Evolutionary conservation across 768 basidiomycete genomes (phyloP), one percentile per base, ranked within the genome.

Genomic region (Tulasnella sp.): DNA sequence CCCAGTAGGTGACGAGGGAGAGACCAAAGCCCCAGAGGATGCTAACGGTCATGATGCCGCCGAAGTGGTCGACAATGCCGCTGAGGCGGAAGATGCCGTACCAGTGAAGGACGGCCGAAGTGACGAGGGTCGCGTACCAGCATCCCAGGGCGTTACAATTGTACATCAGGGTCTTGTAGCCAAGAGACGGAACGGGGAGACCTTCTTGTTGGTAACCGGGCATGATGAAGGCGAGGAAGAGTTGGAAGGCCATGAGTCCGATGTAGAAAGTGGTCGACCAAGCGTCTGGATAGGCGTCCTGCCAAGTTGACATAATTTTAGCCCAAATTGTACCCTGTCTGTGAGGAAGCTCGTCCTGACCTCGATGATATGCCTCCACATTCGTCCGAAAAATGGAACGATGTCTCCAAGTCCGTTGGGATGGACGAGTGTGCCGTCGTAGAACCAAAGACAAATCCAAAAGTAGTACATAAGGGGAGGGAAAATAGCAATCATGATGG

Each of bases 391-490:
- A 83, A 95, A 95, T 0, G 95, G 94, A 73, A 83, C 75, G 44
- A 95, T 84, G 72, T 92, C 91, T 34, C 86, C 87, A 35, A 86
- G 73, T 8, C 90, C 90, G 16, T 80, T 81, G 0, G 94, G 95
- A 75, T 84, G 80, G 8, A 90, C 86, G 40, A 95, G 82, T 75
- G 86, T 85, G 47, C 97, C 97, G 75, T 97, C 90, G 78, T 98
- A 95, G 80, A 95, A 96, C 88, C 90, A 93, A 40, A 98, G 86
- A 78, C 97, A 99, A 73, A 93, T 93, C 94, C 94, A 98, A 75
- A 98, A 86, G 82, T 98, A 99, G 80, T 97, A 99, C 95, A 99
- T 98, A 74, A 98, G 85, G 32, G 90, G 80, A 0, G 97, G 97
- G 79, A 99, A 99, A 63, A 91, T 89, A 22, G 89, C 84, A 91